Evolutionary conservation across 129 eudicot species (phyloP), one percentile per base, ranked within the genome.

Genomic region (Erigeron canadensis): DNA sequence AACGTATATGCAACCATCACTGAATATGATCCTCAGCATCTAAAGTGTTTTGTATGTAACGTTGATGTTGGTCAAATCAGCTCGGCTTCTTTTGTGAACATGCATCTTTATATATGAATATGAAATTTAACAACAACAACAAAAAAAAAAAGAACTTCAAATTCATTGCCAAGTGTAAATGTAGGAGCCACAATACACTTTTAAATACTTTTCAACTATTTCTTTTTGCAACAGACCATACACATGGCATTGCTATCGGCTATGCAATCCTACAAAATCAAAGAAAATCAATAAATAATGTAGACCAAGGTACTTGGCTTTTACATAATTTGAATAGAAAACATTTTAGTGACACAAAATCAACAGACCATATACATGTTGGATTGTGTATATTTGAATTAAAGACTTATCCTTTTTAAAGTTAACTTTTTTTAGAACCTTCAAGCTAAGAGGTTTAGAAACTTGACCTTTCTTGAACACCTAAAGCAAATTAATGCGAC

Each of bases 151-250:
- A 18, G 47, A 10, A 8, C 44, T 17, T 15, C 64, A 48, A 28
- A 47, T 69, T 46, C 53, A 37, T 45, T 76, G 69, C n/a, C 61
- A 76, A 15, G 60, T 76, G 81, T 46, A 37, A 7, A 47, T 39
- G 75, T 68, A 60, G 70, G 76, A 60, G 76, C 81, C 76, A 77
- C 65, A 61, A 47, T 60, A 46, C 57, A 40, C 58, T 76, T 68
- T 68, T 38, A 65, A 65, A 17, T 42, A 19, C 9, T 59, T 7
- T 50, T 28, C 18, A 16, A 19, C 9, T 59, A 50, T 50, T 50
- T 50, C 19, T 50, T 50, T 50, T 18, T 16, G 56, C 56, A 50
- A 15, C 56, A 13, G 16, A n/a, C 19, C 56, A 6, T 50, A 50
- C 56, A 56, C 34, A 56, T 62, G 37, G 38, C 15, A 60, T 5